Evolutionary conservation across 495 filamentous ascomycete species (phyloP).

Genomic region (Aspergillus incahuasiensis): DNA sequence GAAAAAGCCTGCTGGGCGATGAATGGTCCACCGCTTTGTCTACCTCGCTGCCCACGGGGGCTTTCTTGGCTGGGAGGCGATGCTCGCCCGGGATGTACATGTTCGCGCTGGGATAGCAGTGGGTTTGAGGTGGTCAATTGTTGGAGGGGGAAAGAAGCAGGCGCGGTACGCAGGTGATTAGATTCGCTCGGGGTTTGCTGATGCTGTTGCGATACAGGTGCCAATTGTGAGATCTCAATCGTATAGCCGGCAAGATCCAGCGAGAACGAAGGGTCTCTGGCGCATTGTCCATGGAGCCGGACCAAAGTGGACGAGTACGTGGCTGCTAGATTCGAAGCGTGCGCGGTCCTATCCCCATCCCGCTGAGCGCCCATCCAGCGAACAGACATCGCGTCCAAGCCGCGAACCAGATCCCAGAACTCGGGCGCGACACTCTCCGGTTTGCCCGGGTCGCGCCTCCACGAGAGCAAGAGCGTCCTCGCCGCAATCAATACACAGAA

Average conservation of each 20-base stretch:
- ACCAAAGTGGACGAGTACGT: conserved; percentile 5
- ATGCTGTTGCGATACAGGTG: neutral
- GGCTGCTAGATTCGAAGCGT: neutral
- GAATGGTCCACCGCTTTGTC: no score
- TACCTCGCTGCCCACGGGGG: no score
- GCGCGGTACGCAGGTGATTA: no score
- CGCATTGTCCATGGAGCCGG: neutral
- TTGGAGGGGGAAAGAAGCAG: neutral
- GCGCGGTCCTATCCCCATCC: no score
- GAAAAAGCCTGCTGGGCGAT: no score
- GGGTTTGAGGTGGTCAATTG: neutral
- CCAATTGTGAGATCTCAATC: neutral
- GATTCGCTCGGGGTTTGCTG: no score
- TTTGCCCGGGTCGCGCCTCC: conserved; percentile 16
- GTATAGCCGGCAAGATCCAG: conserved; percentile 4
- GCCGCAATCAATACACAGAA: conserved; percentile 27
- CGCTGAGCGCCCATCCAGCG: conserved; percentile 21
- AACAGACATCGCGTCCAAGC: conserved; percentile 27
- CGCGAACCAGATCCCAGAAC: conserved; percentile 28
- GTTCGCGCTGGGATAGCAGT: no score
- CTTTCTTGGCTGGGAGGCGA: no score
- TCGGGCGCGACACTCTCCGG: conserved; percentile 20
- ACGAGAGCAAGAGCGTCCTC: conserved; percentile 27
- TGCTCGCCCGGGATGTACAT: no score
- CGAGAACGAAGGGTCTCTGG: neutral